Base-by-base conservation (phyloP, 208 protist species). In the Acanthamoeba culbertsoni region DNA sequence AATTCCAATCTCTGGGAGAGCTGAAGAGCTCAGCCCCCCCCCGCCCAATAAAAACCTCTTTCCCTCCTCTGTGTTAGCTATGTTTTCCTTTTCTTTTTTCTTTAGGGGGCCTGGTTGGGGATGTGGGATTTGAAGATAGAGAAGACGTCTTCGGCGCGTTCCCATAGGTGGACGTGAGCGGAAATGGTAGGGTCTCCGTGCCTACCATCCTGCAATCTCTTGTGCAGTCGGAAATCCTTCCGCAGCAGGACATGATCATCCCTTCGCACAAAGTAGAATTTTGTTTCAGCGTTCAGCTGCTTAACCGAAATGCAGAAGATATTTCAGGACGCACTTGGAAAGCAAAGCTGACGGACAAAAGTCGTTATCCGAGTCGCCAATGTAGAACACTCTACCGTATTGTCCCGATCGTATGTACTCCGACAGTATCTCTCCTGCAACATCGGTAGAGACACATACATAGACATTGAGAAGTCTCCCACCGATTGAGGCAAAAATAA, bases 361-460 rank as follows among this genome's bases (percentile, higher is more conserved):
- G 46, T 88, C 77, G 51, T 88, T 88, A 14, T 55, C 51, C 28
- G 77, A 88, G 77, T 88, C 77, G 20, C 77, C 77, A 35, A 88
- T 88, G 77, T 88, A 88, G 37, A 88, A 88, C 77, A 88, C 77
- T 2, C 51, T 23, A 31, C 43, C 51, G 31, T 88, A 88, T 35
- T 88, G 43, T 16, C 68, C 68, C 68, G 68, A 79, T 26, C 33
- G 31, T 33, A 79, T 79, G 68, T 79, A 79, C 20, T 48, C 42
- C 18, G 68, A 18, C 68, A 79, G 26, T 10, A 79, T 79, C 42
- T 43, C 68, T 4, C 68, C 68, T 79, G 42, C 31, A 10, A 55
- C 5, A 86, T n/a, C 18, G 14, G 6, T 55, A 2, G 18, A 62
- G 31, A 62, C 10, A n/a, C 10, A 20, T 16, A 26, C 10, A n/a